These are phyloP conservation scores for Fusarium staphyleae DNA, from an alignment of 2,329 filamentous ascomycete genomes.

Conservation along the genomic window DNA sequence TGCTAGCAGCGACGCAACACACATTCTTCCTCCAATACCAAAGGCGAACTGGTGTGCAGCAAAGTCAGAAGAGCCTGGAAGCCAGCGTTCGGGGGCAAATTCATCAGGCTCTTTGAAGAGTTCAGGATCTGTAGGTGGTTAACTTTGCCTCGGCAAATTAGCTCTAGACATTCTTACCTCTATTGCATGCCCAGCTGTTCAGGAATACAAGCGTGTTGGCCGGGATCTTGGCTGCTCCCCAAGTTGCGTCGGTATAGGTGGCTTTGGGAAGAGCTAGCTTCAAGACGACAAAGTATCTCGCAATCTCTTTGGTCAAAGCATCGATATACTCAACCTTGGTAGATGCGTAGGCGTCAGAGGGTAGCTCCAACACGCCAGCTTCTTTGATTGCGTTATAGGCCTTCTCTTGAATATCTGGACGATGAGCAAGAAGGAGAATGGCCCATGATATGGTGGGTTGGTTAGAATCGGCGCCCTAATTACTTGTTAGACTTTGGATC, in stretches of 20 bases:
- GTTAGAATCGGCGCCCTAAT: conserved; percentile 41
- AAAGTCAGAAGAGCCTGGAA: conserved; percentile 42
- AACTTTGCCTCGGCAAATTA: neutral
- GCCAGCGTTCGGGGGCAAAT: conserved; percentile 60
- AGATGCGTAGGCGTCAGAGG: conserved; percentile 18
- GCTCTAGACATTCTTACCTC: conserved; percentile 27
- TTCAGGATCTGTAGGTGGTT: conserved; percentile 53
- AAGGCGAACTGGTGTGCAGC: conserved; percentile 60
- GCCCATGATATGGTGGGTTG: conserved; percentile 41
- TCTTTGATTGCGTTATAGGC: conserved; percentile 16
- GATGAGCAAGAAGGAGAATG: conserved; percentile 40
- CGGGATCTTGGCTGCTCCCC: conserved; percentile 51
- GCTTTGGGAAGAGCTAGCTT: conserved; percentile 69
- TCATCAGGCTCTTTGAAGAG: conserved; percentile 71
- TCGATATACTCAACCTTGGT: conserved; percentile 71
- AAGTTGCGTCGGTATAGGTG: conserved; percentile 36
- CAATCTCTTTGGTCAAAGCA: conserved; percentile 68
- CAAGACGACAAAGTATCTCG: conserved; percentile 70
- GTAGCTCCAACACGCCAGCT: neutral
- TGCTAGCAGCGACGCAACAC: conserved; percentile 60
- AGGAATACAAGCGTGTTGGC: conserved; percentile 57
- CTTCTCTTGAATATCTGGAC: conserved; percentile 40
- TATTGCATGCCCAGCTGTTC: conserved; percentile 42
- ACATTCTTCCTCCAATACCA: conserved; percentile 62
- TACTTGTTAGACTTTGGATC: neutral